Conservation (phyloP, 2,329 filamentous ascomycete genomes). For the Penicillium sp. region DNA sequence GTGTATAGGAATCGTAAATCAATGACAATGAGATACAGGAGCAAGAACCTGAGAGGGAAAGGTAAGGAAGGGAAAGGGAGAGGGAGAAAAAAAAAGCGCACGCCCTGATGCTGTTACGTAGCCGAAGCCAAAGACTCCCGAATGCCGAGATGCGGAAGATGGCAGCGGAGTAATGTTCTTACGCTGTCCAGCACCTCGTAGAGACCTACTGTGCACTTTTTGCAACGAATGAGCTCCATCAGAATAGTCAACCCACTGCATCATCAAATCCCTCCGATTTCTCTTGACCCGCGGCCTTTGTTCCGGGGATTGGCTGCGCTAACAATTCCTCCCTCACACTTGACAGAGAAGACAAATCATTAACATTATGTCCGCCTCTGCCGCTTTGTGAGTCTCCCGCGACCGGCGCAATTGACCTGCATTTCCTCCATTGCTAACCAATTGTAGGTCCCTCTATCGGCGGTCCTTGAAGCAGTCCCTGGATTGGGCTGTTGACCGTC, state of each 20-base stretch:
- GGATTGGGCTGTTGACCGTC: constrained; percentile 91
- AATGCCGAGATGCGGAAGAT: constrained; percentile 24
- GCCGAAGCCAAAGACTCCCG: constrained; percentile 23
- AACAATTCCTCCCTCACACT: neutral
- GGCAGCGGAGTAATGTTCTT: constrained; percentile 38
- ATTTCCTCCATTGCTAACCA: constrained; percentile 6
- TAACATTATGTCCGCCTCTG: constrained; percentile 37
- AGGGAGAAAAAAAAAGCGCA: constrained; percentile 10
- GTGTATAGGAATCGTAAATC: constrained; percentile 11
- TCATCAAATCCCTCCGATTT: neutral
- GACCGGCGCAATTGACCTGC: neutral
- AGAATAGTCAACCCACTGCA: constrained; percentile 25
- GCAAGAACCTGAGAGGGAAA: neutral
- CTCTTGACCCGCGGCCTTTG: neutral
- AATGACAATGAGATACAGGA: neutral
- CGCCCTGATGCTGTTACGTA: constrained; percentile 23
- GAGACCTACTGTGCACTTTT: constrained; percentile 17
- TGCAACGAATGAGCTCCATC: constrained; percentile 23
- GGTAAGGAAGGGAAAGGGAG: neutral
- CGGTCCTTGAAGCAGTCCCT: constrained; percentile 89
- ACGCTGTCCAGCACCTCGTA: constrained; percentile 13
- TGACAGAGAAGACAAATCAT: neutral
- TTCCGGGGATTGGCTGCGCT: neutral
- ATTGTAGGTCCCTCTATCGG: constrained; percentile 72
- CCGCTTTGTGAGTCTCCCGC: constrained; percentile 38